phyloP scores from a whole-genome alignment of 2,329 filamentous ascomycete genomes.

The Ceratocystis cacaofunesta region DNA sequence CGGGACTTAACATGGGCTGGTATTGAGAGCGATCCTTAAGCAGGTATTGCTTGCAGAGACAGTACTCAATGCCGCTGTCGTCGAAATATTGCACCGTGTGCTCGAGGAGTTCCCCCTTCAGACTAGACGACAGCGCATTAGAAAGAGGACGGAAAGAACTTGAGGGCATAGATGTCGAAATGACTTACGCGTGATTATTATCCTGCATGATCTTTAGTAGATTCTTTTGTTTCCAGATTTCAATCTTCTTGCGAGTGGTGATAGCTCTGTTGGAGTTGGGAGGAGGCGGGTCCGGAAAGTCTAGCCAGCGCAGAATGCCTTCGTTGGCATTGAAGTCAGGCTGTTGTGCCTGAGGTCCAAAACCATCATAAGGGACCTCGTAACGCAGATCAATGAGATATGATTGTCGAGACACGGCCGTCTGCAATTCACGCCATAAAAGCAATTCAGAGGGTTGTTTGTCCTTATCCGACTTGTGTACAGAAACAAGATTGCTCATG shows the following conservation, averaged over 20 bases:
- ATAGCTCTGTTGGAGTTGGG: constrained; percentile 28
- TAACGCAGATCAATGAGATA: constrained; percentile 43
- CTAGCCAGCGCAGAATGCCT: constrained; percentile 42
- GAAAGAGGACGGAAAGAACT: not conserved
- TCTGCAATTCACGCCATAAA: constrained; percentile 40
- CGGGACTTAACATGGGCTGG: constrained; percentile 20
- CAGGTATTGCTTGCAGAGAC: constrained; percentile 34
- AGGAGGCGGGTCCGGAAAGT: constrained; percentile 44
- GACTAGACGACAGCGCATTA: constrained; percentile 24
- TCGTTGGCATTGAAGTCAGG: constrained; percentile 30
- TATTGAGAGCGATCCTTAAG: constrained; percentile 25
- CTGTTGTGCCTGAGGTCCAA: constrained; percentile 26
- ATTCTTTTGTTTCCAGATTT: constrained; percentile 38
- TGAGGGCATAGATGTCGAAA: not conserved
- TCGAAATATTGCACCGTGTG: constrained; percentile 40
- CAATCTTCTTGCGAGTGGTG: constrained; percentile 40
- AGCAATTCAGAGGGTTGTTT: no score
- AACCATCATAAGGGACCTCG: constrained; percentile 32
- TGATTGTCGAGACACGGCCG: constrained; percentile 40
- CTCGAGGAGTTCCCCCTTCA: constrained; percentile 38
- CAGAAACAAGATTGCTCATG: constrained; percentile 27
- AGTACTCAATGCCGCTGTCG: constrained; percentile 34
- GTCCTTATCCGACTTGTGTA: constrained; percentile 26
- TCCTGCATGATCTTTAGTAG: constrained; percentile 35
- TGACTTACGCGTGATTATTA: constrained; percentile 37